Conservation (phyloP, 2,329 filamentous ascomycete species). For the Fusarium fujikuroi region DNA sequence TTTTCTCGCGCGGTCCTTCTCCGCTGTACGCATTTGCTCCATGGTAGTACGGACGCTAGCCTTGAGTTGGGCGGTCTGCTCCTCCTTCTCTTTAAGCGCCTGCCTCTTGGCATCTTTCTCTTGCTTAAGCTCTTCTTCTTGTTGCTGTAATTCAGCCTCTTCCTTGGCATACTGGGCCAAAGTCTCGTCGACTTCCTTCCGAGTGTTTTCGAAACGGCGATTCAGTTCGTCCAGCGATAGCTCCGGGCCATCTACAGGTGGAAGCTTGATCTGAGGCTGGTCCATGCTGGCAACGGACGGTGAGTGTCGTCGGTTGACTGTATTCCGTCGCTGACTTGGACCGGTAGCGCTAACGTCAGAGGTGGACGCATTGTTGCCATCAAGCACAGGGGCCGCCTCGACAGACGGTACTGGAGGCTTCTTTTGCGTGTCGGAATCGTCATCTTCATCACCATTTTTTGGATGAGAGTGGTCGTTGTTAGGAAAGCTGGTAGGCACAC, state of each 20-base stretch:
- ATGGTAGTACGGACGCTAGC: constrained; percentile 83
- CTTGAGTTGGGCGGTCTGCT: constrained; percentile 85
- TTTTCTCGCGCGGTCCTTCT: constrained; percentile 81
- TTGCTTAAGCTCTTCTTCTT: constrained; percentile 74
- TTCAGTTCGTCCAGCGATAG: constrained; percentile 82
- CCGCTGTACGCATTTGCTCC: constrained; percentile 81
- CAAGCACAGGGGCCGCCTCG: constrained; percentile 70
- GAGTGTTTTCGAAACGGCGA: constrained; percentile 80
- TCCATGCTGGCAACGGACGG: constrained; percentile 72
- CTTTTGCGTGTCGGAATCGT: constrained; percentile 59
- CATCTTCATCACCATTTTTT: constrained; percentile 55
- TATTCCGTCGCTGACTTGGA: constrained; percentile 57
- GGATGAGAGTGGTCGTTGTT: constrained; percentile 60
- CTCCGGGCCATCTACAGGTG: constrained; percentile 64
- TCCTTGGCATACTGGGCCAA: constrained; percentile 76
- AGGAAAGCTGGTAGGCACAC: constrained; percentile 66
- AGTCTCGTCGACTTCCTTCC: constrained; percentile 85
- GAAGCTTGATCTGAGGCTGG: constrained; percentile 58
- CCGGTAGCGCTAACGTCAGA: constrained; percentile 69
- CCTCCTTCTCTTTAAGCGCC: constrained; percentile 87
- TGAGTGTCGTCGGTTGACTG: constrained; percentile 79
- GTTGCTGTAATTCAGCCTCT: constrained; percentile 74
- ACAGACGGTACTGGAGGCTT: constrained; percentile 64
- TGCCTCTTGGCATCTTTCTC: constrained; percentile 84
- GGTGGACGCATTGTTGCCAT: constrained; percentile 68